These are phyloP conservation scores for Stachybotrys elegans DNA, from an alignment of 2,329 filamentous ascomycete species.

Conservation along the genomic window DNA sequence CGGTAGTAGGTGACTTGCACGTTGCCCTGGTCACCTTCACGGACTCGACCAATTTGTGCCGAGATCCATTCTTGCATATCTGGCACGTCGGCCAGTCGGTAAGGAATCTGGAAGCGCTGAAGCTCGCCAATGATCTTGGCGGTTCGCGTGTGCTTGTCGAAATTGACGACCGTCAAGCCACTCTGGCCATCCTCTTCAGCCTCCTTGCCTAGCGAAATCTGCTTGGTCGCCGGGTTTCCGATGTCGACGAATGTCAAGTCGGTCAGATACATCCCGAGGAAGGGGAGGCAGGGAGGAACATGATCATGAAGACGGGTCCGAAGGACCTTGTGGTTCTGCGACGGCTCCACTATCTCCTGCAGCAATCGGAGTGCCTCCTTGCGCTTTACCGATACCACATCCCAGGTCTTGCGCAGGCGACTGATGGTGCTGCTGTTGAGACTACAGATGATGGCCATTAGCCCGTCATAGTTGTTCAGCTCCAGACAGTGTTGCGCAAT, in stretches of 20 bases:
- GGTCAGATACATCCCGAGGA: constrained; percentile 93
- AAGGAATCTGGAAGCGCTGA: constrained; percentile 93
- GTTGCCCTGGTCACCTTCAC: constrained; percentile 50
- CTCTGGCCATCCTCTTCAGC: constrained; percentile 58
- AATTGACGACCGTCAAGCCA: constrained; percentile 83
- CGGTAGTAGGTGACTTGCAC: constrained; percentile 66
- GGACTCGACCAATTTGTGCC: constrained; percentile 72
- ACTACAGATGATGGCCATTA: constrained; percentile 96
- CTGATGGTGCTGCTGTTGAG: constrained; percentile 88
- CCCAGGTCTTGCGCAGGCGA: constrained; percentile 88
- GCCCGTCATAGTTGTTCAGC: constrained; percentile 89
- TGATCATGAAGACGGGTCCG: constrained; percentile 79
- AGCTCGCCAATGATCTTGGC: constrained; percentile 94
- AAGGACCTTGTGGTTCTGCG: constrained; percentile 85
- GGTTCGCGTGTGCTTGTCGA: constrained; percentile 92
- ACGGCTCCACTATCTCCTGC: constrained; percentile 80
- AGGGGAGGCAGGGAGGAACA: constrained; percentile 87
- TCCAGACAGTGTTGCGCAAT: constrained; percentile 81
- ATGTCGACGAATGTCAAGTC: constrained; percentile 95
- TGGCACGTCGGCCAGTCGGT: constrained; percentile 73
- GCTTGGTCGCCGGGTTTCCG: constrained; percentile 82
- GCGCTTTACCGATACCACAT: constrained; percentile 76
- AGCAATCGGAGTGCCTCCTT: constrained; percentile 74
- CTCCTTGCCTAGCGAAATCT: constrained; percentile 47
- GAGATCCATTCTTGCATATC: constrained; percentile 94